Base-by-base conservation (phyloP, 345 rosid species). In the Arabidopsis arenosa region DNA sequence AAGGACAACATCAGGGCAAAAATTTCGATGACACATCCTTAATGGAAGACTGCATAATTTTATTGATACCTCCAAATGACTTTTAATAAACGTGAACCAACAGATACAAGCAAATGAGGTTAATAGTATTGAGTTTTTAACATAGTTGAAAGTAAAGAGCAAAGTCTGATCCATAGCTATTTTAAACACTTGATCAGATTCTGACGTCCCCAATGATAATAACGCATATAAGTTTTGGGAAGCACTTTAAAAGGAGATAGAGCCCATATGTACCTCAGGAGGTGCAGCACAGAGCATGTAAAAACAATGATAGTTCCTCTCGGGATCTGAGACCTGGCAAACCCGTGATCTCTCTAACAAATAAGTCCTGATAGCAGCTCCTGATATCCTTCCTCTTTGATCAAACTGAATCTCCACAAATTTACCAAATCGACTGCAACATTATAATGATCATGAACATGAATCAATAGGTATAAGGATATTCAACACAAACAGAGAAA, bases 251-350 rank as follows among this genome's bases (percentile, higher is more conserved):
- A 40, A 72, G 18, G 62, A 39, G 43, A 23, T 15, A 49, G 7
- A 26, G 21, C 40, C 51, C 36, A 66, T 43, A 68, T 9, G 80
- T 82, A 94, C 98, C 96, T 92, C 96, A 28, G 81, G 83, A 48
- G 99, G 99, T 45, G 97, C 99, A 72, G 99, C 87, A 83, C 99
- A 95, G 54, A 95, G 91, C 99, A 95, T 92, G 85, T 95, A 95
- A 85, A 95, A 95, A 80, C 97, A 92, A 81, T 95, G 99, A 81
- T 95, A 95, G 75, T 95, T 92, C 83, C 99, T 90, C 86, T 95
- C 99, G 51, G 93, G 97, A 80, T 92, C 96, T 52, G 97, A 95
- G 80, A 95, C 93, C 84, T 95, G 99, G 73, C 99, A 95, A 76
- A 95, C 99, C 61, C 99, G 92, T 52, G 99, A 95, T 79, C 99